These are phyloP conservation scores for Fusarium devonianum DNA, from an alignment of 2,329 filamentous ascomycete species.

Conservation along the genomic window DNA sequence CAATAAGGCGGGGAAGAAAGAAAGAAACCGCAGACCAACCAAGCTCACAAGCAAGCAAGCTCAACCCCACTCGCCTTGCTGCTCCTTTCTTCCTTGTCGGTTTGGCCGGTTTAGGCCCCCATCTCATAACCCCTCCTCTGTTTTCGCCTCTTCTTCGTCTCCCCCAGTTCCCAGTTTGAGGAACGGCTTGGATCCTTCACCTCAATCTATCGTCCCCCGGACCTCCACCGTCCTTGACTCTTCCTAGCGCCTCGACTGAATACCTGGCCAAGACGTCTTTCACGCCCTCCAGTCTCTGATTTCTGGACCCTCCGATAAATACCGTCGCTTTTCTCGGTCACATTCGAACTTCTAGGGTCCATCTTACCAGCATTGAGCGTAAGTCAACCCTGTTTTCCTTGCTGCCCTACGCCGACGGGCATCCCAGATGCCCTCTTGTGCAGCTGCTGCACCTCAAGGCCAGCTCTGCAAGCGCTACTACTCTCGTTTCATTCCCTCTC, in stretches of 20 bases:
- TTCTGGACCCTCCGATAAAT: constrained; percentile 16
- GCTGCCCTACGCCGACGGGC: constrained; percentile 6
- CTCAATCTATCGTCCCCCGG: background rate
- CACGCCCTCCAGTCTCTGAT: constrained; percentile 5
- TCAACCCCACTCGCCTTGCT: constrained; percentile 33
- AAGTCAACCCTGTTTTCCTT: constrained; percentile 25
- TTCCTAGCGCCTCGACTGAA: constrained; percentile 1
- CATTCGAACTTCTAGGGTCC: constrained; percentile 22
- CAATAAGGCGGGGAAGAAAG: constrained; percentile 31
- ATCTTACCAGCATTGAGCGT: constrained; percentile 27
- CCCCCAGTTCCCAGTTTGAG: constrained; percentile 14
- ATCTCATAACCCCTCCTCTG: constrained; percentile 31
- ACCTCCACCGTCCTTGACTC: background rate
- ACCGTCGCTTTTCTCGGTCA: constrained; percentile 21
- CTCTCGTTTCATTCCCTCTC: background rate
- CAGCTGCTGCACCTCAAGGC: too few relatives aligned
- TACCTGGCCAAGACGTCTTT: constrained; percentile 9
- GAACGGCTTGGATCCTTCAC: constrained; percentile 12
- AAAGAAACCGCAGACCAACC: constrained; percentile 7
- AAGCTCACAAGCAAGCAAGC: constrained; percentile 15
- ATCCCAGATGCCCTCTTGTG: background rate
- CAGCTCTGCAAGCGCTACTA: background rate
- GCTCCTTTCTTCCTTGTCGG: constrained; percentile 19
- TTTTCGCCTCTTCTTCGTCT: constrained; percentile 19
- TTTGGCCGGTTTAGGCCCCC: constrained; percentile 22